Conservation (phyloP, 768 basidiomycete genomes). For the Sporobolomyces roseus region DNA sequence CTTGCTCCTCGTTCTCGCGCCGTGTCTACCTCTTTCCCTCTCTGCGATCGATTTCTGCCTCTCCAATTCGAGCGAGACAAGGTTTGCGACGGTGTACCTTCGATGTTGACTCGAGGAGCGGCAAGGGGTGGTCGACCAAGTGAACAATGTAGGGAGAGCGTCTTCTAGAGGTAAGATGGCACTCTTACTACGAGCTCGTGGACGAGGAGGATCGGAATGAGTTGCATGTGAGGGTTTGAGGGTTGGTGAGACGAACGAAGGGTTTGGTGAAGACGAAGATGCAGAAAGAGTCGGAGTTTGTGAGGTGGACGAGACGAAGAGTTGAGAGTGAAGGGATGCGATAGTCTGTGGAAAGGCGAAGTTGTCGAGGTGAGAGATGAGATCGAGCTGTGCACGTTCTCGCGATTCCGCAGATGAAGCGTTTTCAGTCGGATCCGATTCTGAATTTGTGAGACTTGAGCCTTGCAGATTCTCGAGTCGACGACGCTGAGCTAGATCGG, state of each 20-base stretch:
- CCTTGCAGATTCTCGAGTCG: background rate
- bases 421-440: background rate
- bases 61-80: conserved; percentile 22
- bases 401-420: conserved; percentile 3
- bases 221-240: background rate
- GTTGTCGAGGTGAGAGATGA: background rate
- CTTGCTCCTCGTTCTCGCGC: background rate
- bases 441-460: background rate
- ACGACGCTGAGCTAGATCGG: conserved; percentile 13
- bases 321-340: background rate
- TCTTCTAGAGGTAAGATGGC: background rate
- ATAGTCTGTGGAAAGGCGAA: conserved; percentile 1
- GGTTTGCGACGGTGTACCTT: conserved; percentile 20
- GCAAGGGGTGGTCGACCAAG: conserved; percentile 23
- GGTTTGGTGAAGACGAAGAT: conserved; percentile 3
- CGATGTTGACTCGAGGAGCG: conserved; percentile 16
- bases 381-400: conserved; percentile 19
- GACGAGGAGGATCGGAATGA: background rate
- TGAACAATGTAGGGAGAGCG: conserved; percentile 32
- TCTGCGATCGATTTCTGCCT: conserved; percentile 1
- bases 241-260: background rate
- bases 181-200: background rate
- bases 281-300: background rate
- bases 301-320: background rate
- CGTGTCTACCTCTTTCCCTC: conserved; percentile 4